A percentile compares a stretch with the other conserved stretches of the same genome.
phyloP scores from a whole-genome alignment of 2,329 filamentous ascomycete species.

The Arthroderma sp. region DNA sequence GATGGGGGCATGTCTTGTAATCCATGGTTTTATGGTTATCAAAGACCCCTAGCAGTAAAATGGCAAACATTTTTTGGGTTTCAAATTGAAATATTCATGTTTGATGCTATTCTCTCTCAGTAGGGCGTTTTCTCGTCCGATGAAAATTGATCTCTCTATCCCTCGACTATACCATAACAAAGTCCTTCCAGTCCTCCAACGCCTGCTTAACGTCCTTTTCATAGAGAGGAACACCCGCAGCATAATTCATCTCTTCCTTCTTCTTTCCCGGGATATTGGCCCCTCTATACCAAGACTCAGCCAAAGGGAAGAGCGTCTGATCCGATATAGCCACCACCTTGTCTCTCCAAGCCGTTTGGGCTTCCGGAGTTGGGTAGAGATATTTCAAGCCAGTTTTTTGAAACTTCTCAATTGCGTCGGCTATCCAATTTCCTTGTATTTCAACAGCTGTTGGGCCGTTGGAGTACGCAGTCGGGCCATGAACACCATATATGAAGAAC shows the following conservation, averaged over 20 bases:
- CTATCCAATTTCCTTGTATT: slow-evolving; percentile 44
- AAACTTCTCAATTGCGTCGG: slow-evolving; percentile 39
- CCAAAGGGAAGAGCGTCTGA: slow-evolving; percentile 37
- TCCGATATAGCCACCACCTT: slow-evolving; percentile 34
- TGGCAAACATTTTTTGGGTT: too few relatives aligned
- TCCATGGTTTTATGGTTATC: too few relatives aligned
- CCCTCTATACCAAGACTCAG: slow-evolving; percentile 43
- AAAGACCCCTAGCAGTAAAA: too few relatives aligned
- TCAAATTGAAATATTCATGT: too few relatives aligned
- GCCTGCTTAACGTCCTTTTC: slow-evolving; percentile 4
- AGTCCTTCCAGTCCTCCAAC: slow-evolving; percentile 1
- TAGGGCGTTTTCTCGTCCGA: too few relatives aligned
- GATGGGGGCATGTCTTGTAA: too few relatives aligned
- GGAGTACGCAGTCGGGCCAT: slow-evolving; percentile 42
- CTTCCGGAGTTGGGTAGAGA: slow-evolving; percentile 38
- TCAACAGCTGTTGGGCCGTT: slow-evolving; percentile 44
- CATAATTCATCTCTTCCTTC: slow-evolving; percentile 39
- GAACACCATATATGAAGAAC: slow-evolving; percentile 42
- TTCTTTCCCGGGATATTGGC: slow-evolving; percentile 42
- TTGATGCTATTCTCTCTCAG: too few relatives aligned
- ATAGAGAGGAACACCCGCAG: slow-evolving; percentile 14
- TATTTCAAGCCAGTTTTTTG: slow-evolving; percentile 34
- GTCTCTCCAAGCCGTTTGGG: slow-evolving; percentile 38
- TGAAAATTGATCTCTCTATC: too few relatives aligned
- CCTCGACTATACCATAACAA: not conserved